Percentiles rank a stretch among this genome's conserved stretches.
Evolutionary conservation across 75 land plant genomes (phyloP).

Genomic region (Selaginella moellendorffii): DNA sequence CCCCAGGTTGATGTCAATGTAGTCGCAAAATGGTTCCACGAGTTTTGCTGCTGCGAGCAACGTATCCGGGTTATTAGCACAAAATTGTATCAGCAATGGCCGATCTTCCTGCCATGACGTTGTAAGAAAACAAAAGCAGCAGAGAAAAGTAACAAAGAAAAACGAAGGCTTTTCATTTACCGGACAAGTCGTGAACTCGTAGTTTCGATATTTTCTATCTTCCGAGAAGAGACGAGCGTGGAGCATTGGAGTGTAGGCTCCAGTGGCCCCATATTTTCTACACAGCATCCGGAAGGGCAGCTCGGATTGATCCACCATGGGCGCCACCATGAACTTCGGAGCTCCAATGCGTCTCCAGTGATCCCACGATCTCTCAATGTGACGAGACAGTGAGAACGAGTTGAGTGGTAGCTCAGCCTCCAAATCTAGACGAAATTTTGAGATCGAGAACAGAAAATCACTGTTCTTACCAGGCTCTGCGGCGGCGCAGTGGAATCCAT

Average conservation of each 20-base stretch:
- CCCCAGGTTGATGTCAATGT: slow-evolving; percentile 93
- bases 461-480: no score
- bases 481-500: no score
- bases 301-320: slow-evolving; percentile 98
- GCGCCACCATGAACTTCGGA: slow-evolving; percentile 83
- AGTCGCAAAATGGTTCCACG: slow-evolving; percentile 81
- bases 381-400: slow-evolving; percentile 9
- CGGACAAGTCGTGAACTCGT: slow-evolving; percentile 91
- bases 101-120: slow-evolving; percentile 73
- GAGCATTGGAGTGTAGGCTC: slow-evolving; percentile 94
- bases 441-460: no score
- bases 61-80: slow-evolving; percentile 91
- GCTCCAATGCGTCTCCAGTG: slow-evolving; percentile 68
- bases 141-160: no score
- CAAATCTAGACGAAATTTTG: no score
- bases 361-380: slow-evolving; percentile 60
- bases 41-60: slow-evolving; percentile 63
- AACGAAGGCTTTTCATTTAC: slow-evolving; percentile 41
- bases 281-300: slow-evolving; percentile 97
- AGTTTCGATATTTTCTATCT: slow-evolving; percentile 47
- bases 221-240: slow-evolving; percentile 77
- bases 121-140: not conserved
- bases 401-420: no score
- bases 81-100: slow-evolving; percentile 90
- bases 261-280: slow-evolving; percentile 80